A percentile compares a stretch with the other conserved stretches of the same genome.
These are phyloP conservation scores for Citrus mangshanensis DNA, from an alignment of 345 rosid genomes.

Conservation along the genomic window DNA sequence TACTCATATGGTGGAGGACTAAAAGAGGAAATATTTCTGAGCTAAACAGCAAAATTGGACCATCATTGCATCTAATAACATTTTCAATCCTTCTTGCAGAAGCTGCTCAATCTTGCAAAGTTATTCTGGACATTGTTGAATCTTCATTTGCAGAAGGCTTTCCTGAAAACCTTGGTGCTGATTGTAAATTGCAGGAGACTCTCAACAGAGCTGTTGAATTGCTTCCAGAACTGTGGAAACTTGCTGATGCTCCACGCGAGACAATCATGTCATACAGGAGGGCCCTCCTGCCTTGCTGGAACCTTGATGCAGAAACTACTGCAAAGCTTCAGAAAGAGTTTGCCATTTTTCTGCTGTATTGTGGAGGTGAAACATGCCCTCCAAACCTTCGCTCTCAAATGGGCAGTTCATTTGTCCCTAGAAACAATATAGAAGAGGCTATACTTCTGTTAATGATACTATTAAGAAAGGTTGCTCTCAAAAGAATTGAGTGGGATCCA, in stretches of 20 bases:
- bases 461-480: slow-evolving; percentile 54
- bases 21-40: background rate
- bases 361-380: slow-evolving; percentile 80
- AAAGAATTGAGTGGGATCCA: slow-evolving; percentile 65
- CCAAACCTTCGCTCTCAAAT: slow-evolving; percentile 67
- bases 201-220: slow-evolving; percentile 68
- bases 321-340: slow-evolving; percentile 76
- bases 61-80: slow-evolving; percentile 22
- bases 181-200: slow-evolving; percentile 76
- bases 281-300: slow-evolving; percentile 74
- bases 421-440: slow-evolving; percentile 79
- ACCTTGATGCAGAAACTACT: slow-evolving; percentile 51
- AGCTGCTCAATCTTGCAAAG: slow-evolving; percentile 85
- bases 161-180: slow-evolving; percentile 64
- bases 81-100: slow-evolving; percentile 54
- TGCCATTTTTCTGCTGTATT: slow-evolving; percentile 70
- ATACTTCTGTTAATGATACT: slow-evolving; percentile 74
- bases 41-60: background rate
- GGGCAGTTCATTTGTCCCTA: slow-evolving; percentile 64
- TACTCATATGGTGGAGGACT: background rate
- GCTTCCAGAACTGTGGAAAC: slow-evolving; percentile 87
- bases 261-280: slow-evolving; percentile 63
- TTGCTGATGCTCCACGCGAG: slow-evolving; percentile 55
- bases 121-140: slow-evolving; percentile 76
- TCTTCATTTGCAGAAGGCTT: slow-evolving; percentile 72